Percentiles rank a stretch among this genome's conserved stretches.
Evolutionary conservation across 495 filamentous ascomycete species (phyloP).

Genomic region (Aspergillus panamensis): DNA sequence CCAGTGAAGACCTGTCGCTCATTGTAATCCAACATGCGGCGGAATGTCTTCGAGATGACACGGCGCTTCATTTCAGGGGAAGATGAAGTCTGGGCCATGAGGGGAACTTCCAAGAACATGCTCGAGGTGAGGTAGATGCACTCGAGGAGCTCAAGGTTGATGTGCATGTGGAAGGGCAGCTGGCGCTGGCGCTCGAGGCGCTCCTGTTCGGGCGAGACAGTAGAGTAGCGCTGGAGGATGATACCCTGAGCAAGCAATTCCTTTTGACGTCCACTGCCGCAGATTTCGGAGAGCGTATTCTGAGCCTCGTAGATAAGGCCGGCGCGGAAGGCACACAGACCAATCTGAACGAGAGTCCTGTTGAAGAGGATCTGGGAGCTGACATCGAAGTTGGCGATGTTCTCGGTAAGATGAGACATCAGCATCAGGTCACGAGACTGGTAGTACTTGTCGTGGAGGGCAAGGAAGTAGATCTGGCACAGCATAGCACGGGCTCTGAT

Average conservation of each 20-base stretch:
- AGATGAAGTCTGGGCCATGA: slow-evolving; percentile 92
- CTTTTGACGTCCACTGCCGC: slow-evolving; percentile 94
- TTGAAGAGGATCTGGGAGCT: slow-evolving; percentile 98
- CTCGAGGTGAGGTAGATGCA: slow-evolving; percentile 98
- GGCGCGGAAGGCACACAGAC: slow-evolving; percentile 95
- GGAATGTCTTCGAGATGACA: slow-evolving; percentile 99
- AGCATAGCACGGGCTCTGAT: slow-evolving; percentile 95
- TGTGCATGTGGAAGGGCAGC: slow-evolving; percentile 99
- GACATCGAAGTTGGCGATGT: slow-evolving; percentile 90
- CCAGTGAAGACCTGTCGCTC: slow-evolving; percentile 99
- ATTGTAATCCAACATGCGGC: slow-evolving; percentile 98
- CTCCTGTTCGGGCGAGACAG: slow-evolving; percentile 95
- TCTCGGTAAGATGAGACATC: slow-evolving; percentile 99
- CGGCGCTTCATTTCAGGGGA: slow-evolving; percentile 96
- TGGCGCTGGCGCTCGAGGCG: slow-evolving; percentile 93
- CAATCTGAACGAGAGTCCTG: slow-evolving; percentile 94
- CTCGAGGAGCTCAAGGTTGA: slow-evolving; percentile 97
- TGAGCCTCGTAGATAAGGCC: slow-evolving; percentile 97
- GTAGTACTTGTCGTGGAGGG: slow-evolving; percentile 96
- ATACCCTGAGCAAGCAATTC: slow-evolving; percentile 96
- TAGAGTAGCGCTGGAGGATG: slow-evolving; percentile 92
- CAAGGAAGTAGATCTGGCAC: slow-evolving; percentile 97
- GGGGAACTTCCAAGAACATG: slow-evolving; percentile 97
- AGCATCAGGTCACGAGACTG: slow-evolving; percentile 97
- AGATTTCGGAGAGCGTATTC: slow-evolving; percentile 94